Conservation (phyloP, 257 asterid species). For the Solanum chilense region DNA sequence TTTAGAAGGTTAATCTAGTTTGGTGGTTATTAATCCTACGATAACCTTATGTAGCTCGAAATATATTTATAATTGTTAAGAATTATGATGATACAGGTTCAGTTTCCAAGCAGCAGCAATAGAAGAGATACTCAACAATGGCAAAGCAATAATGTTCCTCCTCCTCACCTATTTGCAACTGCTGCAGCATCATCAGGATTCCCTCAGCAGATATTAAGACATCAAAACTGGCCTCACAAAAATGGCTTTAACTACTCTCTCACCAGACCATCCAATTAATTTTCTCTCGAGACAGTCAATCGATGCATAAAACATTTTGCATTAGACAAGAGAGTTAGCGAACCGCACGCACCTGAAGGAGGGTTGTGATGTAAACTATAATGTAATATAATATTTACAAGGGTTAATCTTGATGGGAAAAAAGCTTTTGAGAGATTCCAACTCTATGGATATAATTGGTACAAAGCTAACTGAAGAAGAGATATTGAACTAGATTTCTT, state of each 20-base stretch:
- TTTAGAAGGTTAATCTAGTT: neutral
- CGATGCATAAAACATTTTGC: neutral
- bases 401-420: neutral
- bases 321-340: neutral
- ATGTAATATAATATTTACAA: neutral
- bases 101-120: constrained; percentile 42
- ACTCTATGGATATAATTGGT: neutral
- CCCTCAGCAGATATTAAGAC: constrained; percentile 39
- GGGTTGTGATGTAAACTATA: neutral
- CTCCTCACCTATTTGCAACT: constrained; percentile 32
- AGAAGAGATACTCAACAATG: constrained; percentile 19
- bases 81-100: constrained; percentile 5
- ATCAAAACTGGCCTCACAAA: constrained; percentile 47
- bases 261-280: constrained; percentile 31
- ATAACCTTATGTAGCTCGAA: neutral
- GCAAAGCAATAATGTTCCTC: constrained; percentile 8
- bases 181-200: constrained; percentile 99
- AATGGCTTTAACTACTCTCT: constrained; percentile 48
- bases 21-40: neutral
- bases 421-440: neutral
- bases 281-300: neutral
- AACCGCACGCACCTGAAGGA: neutral
- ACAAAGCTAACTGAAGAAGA: neutral
- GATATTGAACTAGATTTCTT: neutral
- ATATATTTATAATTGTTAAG: neutral